Conservation (phyloP, 1,284 basidiomycete species). For the Pseudozyma sp. region DNA sequence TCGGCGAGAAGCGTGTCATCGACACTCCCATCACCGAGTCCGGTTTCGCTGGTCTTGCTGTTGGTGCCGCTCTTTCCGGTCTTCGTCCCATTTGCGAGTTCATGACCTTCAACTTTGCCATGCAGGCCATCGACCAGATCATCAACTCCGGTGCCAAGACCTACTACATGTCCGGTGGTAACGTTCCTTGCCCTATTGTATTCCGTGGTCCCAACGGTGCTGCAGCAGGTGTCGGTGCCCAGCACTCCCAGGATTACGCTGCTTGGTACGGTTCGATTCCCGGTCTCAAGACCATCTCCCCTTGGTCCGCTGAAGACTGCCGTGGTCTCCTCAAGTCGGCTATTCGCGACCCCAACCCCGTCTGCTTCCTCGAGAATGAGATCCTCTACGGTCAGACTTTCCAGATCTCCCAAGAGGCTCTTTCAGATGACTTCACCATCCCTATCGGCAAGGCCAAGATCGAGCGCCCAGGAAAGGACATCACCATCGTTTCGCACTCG, state of each 20-base stretch:
- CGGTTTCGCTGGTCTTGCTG: constrained; percentile 97
- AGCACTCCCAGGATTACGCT: constrained; percentile 72
- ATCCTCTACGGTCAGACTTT: constrained; percentile 97
- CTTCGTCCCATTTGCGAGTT: constrained; percentile 98
- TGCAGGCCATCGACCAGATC: constrained; percentile 95
- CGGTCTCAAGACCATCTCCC: constrained; percentile 96
- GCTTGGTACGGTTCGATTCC: constrained; percentile 94
- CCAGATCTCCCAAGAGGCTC: constrained; percentile 92
- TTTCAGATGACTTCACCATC: constrained; percentile 90
- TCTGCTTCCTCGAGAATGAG: constrained; percentile 99
- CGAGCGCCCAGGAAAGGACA: constrained; percentile 89
- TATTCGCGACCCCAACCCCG: constrained; percentile 97
- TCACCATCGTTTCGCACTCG: constrained; percentile 91
- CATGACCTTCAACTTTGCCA: constrained; percentile 81
- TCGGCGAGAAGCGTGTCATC: constrained; percentile 97
- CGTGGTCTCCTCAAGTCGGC: constrained; percentile 97
- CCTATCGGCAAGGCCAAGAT: constrained; percentile 98
- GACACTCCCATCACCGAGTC: constrained; percentile 92
- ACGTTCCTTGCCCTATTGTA: constrained; percentile 95
- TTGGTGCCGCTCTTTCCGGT: constrained; percentile 92
- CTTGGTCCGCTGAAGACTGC: constrained; percentile 97
- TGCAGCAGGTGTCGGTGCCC: constrained; percentile 92
- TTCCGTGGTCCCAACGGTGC: constrained; percentile 99
- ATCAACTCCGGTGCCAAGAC: constrained; percentile 99
- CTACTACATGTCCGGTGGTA: constrained; percentile 99